Evolutionary conservation across 108 stramenopile genomes (phyloP).

Genomic region (Skeletonema marinoi): DNA sequence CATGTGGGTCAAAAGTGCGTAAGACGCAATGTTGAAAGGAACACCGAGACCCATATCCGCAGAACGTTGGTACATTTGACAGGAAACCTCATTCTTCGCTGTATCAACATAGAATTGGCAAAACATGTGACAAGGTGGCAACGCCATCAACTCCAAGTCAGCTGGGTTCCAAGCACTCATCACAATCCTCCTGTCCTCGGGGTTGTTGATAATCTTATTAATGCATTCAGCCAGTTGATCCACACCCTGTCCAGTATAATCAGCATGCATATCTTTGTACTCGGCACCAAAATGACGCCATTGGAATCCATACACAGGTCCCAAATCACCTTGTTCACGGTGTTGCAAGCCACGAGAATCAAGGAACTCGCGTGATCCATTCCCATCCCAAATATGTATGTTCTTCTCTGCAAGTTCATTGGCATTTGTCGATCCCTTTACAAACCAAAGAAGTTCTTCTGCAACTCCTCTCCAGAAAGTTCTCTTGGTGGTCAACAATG

Average conservation of each 20-base stretch:
- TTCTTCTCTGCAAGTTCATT: conserved; percentile 92
- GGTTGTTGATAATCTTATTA: conserved; percentile 93
- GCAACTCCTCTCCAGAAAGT: conserved; percentile 99
- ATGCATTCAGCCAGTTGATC: conserved; percentile 98
- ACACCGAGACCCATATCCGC: conserved; percentile 99
- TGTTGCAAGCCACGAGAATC: conserved; percentile 91
- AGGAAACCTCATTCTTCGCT: conserved; percentile 93
- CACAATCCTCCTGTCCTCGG: conserved; percentile 96
- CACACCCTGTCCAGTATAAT: conserved; percentile 98
- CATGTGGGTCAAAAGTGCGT: conserved; percentile 94
- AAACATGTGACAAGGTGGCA: conserved; percentile 99
- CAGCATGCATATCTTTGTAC: conserved; percentile 95
- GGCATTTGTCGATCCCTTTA: conserved; percentile 95
- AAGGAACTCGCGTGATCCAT: conserved; percentile 97
- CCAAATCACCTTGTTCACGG: conserved; percentile 98
- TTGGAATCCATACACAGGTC: conserved; percentile 99
- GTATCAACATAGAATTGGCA: conserved; percentile 98
- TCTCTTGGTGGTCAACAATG: conserved; percentile 97
- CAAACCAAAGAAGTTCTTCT: conserved; percentile 99
- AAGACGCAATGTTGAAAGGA: conserved; percentile 99
- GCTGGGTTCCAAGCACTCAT: conserved; percentile 99
- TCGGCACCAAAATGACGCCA: conserved; percentile 99
- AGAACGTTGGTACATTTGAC: conserved; percentile 99
- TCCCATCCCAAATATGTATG: conserved; percentile 99
- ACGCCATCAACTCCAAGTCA: conserved; percentile 93